Evolutionary conservation across 345 rosid genomes (phyloP), one percentile per base, ranked within the genome.

Genomic region (Eucalyptus caleyi): DNA sequence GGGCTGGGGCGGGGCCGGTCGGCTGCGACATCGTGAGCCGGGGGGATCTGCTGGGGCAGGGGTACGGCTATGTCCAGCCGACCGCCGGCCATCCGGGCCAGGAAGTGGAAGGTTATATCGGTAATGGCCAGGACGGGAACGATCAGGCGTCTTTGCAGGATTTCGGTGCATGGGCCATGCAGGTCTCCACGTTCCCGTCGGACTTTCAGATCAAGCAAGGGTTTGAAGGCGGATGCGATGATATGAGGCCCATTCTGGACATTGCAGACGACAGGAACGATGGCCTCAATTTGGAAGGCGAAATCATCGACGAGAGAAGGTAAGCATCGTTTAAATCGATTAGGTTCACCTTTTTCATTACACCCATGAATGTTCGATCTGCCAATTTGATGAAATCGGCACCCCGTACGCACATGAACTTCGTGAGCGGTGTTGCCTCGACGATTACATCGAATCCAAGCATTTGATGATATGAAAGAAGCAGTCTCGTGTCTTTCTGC

Each of bases 221-320:
- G 40, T 91, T 92, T 54, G 90, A 91, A 30, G 42, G 87, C 11
- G 90, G 86, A 86, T 93, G 96, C 88, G 90, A 89, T 62, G 90
- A 92, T n/a, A 90, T 92, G 65, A 90, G 92, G 92, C 92, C 92
- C n/a, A 88, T 92, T 23, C 90, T 91, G 87, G 96, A 92, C 67
- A 91, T 90, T 19, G 89, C 92, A 49, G 90, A 89, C 85, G 95
- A 95, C 49, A 91, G 93, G 85, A 93, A 90, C 51, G 91, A 89
- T 11, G 85, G 85, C 44, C 80, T 90, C 40, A 89, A 89, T 89
- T 92, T 92, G 49, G 96, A 94, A 85, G 86, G 82, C 59, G 94
- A 87, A 40, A 53, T 37, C 67, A 87, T 87, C 37, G 88, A 51
- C 47, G 65, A 87, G 37, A 87, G 67, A 87, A 87, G 69, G 88